phyloP scores from a whole-genome alignment of 208 protist species.

The Wallacemonas sp. region DNA sequence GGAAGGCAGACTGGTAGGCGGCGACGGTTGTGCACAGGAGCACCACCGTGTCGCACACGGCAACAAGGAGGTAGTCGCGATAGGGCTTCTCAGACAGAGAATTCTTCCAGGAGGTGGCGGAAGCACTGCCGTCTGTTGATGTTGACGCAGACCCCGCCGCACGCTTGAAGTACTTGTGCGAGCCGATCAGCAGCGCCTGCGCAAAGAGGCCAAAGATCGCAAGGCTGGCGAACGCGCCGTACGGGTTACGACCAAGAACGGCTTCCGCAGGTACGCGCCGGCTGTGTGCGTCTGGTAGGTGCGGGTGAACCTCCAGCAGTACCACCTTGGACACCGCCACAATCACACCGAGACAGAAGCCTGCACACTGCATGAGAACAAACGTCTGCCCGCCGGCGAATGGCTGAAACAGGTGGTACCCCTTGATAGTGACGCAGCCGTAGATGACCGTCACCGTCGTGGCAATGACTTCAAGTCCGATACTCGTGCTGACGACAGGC shows the following conservation, averaged over 20 bases:
- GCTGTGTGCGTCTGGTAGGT: neutral
- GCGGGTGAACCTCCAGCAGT: slow-evolving; percentile 19
- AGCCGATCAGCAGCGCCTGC: slow-evolving; percentile 53
- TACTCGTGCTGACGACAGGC: slow-evolving; percentile 31
- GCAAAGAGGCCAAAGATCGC: slow-evolving; percentile 41
- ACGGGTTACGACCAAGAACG: slow-evolving; percentile 20
- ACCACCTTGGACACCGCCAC: slow-evolving; percentile 40
- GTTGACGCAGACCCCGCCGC: neutral
- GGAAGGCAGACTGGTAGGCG: slow-evolving; percentile 38
- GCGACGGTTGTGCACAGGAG: slow-evolving; percentile 39
- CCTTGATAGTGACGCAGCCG: slow-evolving; percentile 31
- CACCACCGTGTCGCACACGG: slow-evolving; percentile 34
- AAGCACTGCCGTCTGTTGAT: neutral
- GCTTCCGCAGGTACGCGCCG: neutral
- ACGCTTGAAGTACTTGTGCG: slow-evolving; percentile 61
- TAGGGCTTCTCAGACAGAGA: slow-evolving; percentile 27
- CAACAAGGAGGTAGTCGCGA: slow-evolving; percentile 39
- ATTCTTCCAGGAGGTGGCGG: neutral
- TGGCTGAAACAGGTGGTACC: slow-evolving; percentile 68
- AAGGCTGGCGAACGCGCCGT: slow-evolving; percentile 61
- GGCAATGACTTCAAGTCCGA: slow-evolving; percentile 41
- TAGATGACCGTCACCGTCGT: slow-evolving; percentile 35
- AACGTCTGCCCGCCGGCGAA: slow-evolving; percentile 69
- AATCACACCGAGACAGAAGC: slow-evolving; percentile 38
- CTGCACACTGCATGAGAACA: slow-evolving; percentile 64